phyloP scores from a whole-genome alignment of 495 filamentous ascomycete genomes.

The Daldinia loculata region DNA sequence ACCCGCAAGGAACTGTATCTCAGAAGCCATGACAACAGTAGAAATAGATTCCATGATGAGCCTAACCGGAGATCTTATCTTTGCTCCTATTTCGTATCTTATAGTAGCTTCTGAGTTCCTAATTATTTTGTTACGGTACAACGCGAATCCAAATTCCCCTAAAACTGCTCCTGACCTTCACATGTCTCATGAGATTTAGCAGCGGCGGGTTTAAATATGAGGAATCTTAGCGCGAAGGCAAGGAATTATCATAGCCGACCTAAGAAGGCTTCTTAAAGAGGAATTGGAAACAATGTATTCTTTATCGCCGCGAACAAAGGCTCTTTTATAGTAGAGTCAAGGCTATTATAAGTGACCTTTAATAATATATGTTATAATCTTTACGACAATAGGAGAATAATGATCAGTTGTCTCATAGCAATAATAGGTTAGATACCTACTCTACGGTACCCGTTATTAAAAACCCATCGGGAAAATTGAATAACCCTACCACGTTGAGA shows the following conservation, averaged over 20 bases:
- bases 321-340: not conserved
- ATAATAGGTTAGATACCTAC: too few relatives aligned
- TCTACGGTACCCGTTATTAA: not conserved
- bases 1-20: constrained; percentile 27
- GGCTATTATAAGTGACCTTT: not conserved
- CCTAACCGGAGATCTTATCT: not conserved
- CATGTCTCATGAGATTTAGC: not conserved
- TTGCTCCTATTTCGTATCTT: not conserved
- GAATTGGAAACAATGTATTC: not conserved
- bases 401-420: not conserved
- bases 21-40: not conserved
- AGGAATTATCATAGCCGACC: not conserved
- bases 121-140: not conserved
- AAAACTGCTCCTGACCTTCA: not conserved
- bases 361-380: not conserved
- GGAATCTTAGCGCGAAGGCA: not conserved
- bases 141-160: not conserved
- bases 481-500: too few relatives aligned
- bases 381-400: not conserved
- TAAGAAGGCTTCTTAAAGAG: not conserved
- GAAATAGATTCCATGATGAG: constrained; percentile 16
- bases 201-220: not conserved
- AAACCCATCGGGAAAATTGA: too few relatives aligned
- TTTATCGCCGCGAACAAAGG: not conserved
- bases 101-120: not conserved